phyloP scores from a whole-genome alignment of 1,284 basidiomycete genomes.

The Laetiporus sulphureus region DNA sequence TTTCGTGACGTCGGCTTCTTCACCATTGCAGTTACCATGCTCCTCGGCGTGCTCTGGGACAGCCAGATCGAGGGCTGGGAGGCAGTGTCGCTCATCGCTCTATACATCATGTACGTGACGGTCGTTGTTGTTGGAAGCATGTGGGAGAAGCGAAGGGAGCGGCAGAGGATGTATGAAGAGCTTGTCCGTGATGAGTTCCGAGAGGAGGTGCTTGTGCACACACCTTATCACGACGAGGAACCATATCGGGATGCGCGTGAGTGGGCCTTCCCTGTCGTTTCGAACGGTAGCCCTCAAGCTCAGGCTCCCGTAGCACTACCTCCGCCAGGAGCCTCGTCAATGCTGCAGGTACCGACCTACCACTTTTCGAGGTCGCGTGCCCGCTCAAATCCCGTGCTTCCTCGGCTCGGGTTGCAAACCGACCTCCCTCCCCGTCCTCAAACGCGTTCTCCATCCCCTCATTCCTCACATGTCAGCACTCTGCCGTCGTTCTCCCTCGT shows the following conservation, averaged over 20 bases:
- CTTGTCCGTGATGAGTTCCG: slow-evolving; percentile 56
- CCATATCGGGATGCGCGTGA: slow-evolving; percentile 61
- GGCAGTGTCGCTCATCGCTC: slow-evolving; percentile 61
- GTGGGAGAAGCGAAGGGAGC: slow-evolving; percentile 58
- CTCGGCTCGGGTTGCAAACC: slow-evolving; percentile 33
- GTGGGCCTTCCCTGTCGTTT: no score
- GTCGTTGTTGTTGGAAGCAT: slow-evolving; percentile 76
- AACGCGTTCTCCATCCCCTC: slow-evolving; percentile 32
- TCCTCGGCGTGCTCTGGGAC: slow-evolving; percentile 79
- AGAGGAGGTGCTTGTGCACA: slow-evolving; percentile 36
- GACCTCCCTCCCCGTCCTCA: slow-evolving; percentile 32
- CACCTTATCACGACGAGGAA: slow-evolving; percentile 32
- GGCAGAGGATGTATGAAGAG: slow-evolving; percentile 38
- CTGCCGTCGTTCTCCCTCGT: slow-evolving; percentile 86
- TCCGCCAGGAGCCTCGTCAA: slow-evolving; percentile 6
- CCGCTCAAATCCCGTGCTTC: slow-evolving; percentile 31
- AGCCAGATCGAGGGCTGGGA: slow-evolving; percentile 72
- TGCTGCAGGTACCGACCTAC: slow-evolving; percentile 13
- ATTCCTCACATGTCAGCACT: slow-evolving; percentile 32
- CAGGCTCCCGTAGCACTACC: slow-evolving; percentile 2
- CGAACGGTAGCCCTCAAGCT: no score
- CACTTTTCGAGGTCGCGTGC: slow-evolving; percentile 30
- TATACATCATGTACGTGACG: slow-evolving; percentile 78
- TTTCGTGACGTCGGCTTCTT: slow-evolving; percentile 94
- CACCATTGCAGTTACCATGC: slow-evolving; percentile 66